These are phyloP conservation scores for Coniochaeta sp. DNA, from an alignment of 2,329 filamentous ascomycete genomes.

Conservation along the genomic window DNA sequence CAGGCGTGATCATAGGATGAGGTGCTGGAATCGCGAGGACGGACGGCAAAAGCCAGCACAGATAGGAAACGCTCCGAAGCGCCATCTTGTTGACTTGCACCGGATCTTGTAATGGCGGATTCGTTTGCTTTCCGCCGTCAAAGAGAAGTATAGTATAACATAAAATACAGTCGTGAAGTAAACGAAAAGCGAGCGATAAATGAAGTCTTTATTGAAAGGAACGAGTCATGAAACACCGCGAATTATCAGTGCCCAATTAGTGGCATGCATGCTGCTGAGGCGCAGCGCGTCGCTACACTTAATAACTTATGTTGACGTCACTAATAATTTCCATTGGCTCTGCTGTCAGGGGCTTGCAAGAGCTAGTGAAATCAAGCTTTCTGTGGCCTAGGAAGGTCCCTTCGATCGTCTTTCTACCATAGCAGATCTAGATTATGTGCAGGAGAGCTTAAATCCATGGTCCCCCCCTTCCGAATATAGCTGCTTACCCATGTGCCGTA, in stretches of 20 bases:
- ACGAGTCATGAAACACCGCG: neutral
- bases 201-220: neutral
- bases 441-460: too few relatives aligned
- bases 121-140: neutral
- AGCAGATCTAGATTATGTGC: too few relatives aligned
- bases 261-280: neutral
- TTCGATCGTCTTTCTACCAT: neutral
- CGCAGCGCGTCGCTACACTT: neutral
- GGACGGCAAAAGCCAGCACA: neutral
- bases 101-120: neutral
- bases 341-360: neutral
- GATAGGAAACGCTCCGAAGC: neutral
- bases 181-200: neutral
- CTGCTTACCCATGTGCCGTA: too few relatives aligned
- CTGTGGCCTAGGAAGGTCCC: neutral
- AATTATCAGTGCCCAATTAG: neutral
- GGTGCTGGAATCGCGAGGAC: neutral
- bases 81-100: neutral
- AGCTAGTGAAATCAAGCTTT: neutral
- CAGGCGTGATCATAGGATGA: constrained; percentile 18
- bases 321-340: neutral
- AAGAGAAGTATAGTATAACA: neutral
- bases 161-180: neutral
- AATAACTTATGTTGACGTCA: neutral
- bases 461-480: too few relatives aligned